Evolutionary conservation across 257 asterid genomes (phyloP).

Genomic region (Solanum medicagineum): DNA sequence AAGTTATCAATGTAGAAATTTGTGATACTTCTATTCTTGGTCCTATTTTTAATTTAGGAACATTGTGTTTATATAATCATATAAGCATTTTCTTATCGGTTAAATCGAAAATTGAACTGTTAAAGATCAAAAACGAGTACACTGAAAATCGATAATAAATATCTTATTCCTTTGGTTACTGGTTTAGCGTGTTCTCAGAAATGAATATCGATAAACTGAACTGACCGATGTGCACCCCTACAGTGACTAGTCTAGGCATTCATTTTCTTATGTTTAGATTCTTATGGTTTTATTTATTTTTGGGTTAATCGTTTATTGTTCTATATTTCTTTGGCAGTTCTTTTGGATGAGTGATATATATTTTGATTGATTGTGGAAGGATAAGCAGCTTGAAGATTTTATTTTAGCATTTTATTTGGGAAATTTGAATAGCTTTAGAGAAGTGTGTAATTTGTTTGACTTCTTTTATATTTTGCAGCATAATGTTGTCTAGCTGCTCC

Average conservation of each 20-base stretch:
- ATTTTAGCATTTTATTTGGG: neutral
- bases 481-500: constrained; percentile 90
- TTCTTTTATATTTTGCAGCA: constrained; percentile 20
- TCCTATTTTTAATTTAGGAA: neutral
- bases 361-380: neutral
- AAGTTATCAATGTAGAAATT: neutral
- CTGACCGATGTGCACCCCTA: neutral
- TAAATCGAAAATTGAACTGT: neutral
- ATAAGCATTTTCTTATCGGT: neutral
- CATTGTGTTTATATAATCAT: neutral
- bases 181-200: neutral
- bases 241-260: neutral
- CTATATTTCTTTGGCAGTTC: neutral
- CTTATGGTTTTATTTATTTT: neutral
- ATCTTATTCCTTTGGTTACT: neutral
- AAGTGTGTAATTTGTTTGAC: neutral
- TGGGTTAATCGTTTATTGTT: neutral
- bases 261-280: neutral
- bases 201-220: neutral
- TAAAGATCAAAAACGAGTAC: neutral
- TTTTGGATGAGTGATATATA: neutral
- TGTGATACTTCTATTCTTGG: neutral
- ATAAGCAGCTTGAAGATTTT: neutral
- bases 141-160: neutral
- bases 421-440: neutral